A percentile compares a stretch with the other conserved stretches of the same genome.
Evolutionary conservation across 306 rosid genomes (phyloP).

Genomic region (Cicer cuneatum): DNA sequence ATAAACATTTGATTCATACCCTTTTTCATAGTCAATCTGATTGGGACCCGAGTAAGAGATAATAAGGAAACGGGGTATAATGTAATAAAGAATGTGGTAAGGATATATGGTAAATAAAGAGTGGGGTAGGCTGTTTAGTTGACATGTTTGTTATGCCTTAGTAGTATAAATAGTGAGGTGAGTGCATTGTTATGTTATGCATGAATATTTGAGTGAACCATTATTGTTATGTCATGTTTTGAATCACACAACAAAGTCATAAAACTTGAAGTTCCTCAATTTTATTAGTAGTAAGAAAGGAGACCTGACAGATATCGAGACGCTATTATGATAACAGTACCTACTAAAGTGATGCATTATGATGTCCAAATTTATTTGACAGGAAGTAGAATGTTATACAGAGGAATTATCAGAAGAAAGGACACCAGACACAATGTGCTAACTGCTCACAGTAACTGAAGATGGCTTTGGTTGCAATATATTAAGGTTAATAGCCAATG

Average conservation of each 20-base stretch:
- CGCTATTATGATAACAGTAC: neutral
- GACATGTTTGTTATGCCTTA: no score
- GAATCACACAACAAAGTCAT: conserved; percentile 3
- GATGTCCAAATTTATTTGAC: neutral
- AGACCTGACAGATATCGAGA: conserved; percentile 1
- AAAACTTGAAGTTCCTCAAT: neutral
- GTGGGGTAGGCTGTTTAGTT: no score
- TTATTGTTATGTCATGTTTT: neutral
- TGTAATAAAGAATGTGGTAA: no score
- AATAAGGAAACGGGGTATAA: no score
- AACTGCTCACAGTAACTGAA: neutral
- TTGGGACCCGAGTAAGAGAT: no score
- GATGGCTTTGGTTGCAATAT: neutral
- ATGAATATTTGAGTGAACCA: no score
- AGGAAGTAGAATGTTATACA: conserved; percentile 6
- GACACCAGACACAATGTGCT: neutral
- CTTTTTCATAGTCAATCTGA: neutral
- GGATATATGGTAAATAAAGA: no score
- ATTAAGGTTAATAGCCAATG: neutral
- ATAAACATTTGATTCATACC: neutral
- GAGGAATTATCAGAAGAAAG: neutral
- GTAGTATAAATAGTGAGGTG: no score
- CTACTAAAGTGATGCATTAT: neutral
- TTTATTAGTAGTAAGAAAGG: conserved; percentile 16
- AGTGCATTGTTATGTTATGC: no score